Evolutionary conservation across 176 grass and related monocot species (phyloP).

Genomic region (Cenchrus americanus): DNA sequence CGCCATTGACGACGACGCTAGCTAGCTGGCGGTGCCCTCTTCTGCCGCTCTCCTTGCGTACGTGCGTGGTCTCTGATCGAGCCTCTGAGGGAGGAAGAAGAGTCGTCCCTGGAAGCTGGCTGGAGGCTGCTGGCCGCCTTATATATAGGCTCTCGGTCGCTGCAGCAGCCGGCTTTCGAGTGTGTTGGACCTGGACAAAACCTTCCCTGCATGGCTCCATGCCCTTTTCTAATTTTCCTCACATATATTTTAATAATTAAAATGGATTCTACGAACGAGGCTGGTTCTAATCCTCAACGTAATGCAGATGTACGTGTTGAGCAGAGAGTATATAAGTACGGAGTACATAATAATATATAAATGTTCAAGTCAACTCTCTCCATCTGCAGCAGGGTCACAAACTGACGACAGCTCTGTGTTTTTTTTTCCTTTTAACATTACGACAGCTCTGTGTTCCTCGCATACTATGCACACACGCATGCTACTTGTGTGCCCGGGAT

Average conservation of each 20-base stretch:
- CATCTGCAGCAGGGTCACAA: neutral
- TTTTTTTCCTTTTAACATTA: too few relatives aligned
- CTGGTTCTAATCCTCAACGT: neutral
- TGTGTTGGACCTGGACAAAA: neutral
- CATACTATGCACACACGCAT: neutral
- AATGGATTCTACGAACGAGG: too few relatives aligned
- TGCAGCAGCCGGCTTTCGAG: neutral
- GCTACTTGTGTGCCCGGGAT: neutral
- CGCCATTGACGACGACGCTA: constrained; percentile 29
- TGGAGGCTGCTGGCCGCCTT: neutral
- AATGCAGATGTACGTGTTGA: neutral
- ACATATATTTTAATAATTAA: neutral
- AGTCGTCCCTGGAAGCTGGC: too few relatives aligned
- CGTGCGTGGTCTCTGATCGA: neutral
- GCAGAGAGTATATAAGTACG: too few relatives aligned
- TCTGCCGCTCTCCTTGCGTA: too few relatives aligned
- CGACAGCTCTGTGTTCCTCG: neutral
- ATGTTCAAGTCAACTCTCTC: neutral
- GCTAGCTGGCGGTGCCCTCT: neutral
- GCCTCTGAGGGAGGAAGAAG: too few relatives aligned
- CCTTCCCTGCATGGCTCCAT: neutral
- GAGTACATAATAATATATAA: neutral
- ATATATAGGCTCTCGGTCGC: neutral
- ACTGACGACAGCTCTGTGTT: neutral
- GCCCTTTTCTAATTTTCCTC: neutral